Evolutionary conservation across 192 early-diverging fungal species (phyloP).

Genomic region (Podila clonocystis): DNA sequence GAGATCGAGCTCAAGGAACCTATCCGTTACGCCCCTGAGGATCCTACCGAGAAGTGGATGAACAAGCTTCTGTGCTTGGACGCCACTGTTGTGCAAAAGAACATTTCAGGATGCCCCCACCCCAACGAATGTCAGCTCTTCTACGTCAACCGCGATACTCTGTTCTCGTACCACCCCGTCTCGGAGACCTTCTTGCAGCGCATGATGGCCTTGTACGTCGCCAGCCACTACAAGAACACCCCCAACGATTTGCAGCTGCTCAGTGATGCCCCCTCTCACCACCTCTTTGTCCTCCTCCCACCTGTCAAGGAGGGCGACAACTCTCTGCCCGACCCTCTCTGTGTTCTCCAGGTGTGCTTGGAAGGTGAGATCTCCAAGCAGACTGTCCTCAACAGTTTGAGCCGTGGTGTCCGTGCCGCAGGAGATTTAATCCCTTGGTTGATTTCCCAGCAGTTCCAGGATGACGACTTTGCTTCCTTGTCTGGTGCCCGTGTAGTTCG

Average conservation of each 20-base stretch:
- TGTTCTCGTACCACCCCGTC: conserved; percentile 98
- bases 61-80: conserved; percentile 96
- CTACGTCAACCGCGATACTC: conserved; percentile 96
- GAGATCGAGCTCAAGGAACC: conserved; percentile 96
- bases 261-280: conserved; percentile 98
- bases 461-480: conserved; percentile 95
- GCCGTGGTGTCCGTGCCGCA: conserved; percentile 84
- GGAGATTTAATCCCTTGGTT: conserved; percentile 99
- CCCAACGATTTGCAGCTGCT: conserved; percentile 98
- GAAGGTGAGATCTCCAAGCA: conserved; percentile 96
- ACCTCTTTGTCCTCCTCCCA: conserved; percentile 95
- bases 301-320: conserved; percentile 77
- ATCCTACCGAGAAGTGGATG: conserved; percentile 95
- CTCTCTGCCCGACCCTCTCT: conserved; percentile 92
- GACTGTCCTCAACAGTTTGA: conserved; percentile 82
- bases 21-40: conserved; percentile 89
- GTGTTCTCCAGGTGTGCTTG: conserved; percentile 88
- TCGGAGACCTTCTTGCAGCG: conserved; percentile 96
- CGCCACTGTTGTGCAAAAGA: conserved; percentile 74
- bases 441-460: conserved; percentile 94
- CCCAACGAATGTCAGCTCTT: conserved; percentile 95
- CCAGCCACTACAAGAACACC: conserved; percentile 99
- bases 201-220: conserved; percentile 98
- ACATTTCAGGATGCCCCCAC: conserved; percentile 89
- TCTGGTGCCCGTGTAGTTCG: conserved; percentile 97